Base-by-base conservation (phyloP, 148 eudicot species). In the Beta vulgaris region DNA sequence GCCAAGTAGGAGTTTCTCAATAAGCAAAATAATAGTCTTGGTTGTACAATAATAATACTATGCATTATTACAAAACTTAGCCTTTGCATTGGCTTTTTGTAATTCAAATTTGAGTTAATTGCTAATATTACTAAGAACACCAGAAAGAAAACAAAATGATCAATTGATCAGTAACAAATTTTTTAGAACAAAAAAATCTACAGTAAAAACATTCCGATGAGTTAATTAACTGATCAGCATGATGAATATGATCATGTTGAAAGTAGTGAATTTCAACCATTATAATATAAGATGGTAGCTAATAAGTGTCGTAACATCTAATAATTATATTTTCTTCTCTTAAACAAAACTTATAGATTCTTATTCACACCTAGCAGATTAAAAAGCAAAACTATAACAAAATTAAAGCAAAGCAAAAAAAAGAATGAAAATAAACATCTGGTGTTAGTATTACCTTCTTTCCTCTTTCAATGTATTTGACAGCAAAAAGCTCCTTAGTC, bases 401-500 rank as follows among this genome's bases (percentile, higher is more conserved):
- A 36, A 57, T 14, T 10, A 51, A 62, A 46, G 1, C 4, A n/a
- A 36, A 73, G 1, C 6, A 68, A 1, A 69, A 37, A 37, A 51
- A 19, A 34, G 3, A 18, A 28, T 37, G 11, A 3, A 36, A n/a
- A 3, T 43, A 2, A 14, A 43, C 18, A 46, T 21, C 14, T 71
- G 34, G 44, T 12, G 15, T 12, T 1, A 25, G 8, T 6, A 26
- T 21, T 68, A 84, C 90, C 87, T 78, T 83, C 16, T 48, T 73
- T 15, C 88, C 90, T 76, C 90, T 76, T 81, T 87, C 90, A 46
- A 87, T 87, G 78, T 82, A 87, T 81, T 87, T 87, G 74, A 85
- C 78, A 23, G 88, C 90, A 85, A 83, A 73, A 79, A 81, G 88
- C 46, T 83, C 72, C 54, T 85, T 81, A 9, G 88, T 85, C 35